phyloP scores from a whole-genome alignment of 164 flowering plant species.

The Magnolia changhungtana region DNA sequence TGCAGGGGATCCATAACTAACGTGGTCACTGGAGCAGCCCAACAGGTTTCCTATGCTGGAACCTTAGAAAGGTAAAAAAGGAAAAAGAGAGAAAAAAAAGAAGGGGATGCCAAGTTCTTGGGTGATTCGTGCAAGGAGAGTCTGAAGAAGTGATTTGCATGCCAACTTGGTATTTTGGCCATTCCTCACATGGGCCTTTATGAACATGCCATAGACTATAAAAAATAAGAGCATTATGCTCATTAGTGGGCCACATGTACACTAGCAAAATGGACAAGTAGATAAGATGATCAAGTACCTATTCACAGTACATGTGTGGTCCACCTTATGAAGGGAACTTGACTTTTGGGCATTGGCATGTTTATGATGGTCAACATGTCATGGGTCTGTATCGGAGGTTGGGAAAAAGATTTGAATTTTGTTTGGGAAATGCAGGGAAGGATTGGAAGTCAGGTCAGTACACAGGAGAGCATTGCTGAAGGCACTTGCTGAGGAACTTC shows the following conservation, averaged over 20 bases:
- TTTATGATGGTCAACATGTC: background rate
- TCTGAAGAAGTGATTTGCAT: no score
- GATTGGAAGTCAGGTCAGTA: constrained; percentile 17
- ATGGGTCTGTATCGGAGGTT: background rate
- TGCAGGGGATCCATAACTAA: constrained; percentile 13
- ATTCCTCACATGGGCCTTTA: no score
- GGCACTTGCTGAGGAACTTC: constrained; percentile 40
- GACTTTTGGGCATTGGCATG: background rate
- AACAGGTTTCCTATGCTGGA: background rate
- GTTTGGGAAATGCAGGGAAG: background rate
- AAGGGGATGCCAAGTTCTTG: no score
- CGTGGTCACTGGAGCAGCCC: constrained; percentile 4
- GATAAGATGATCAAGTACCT: no score
- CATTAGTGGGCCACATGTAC: no score
- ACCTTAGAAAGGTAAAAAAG: background rate
- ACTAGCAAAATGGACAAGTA: no score
- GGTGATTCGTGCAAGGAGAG: background rate
- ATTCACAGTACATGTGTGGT: no score
- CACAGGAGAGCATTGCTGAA: constrained; percentile 30
- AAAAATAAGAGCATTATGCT: no score
- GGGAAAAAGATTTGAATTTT: background rate
- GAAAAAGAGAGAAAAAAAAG: background rate
- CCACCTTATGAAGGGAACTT: no score
- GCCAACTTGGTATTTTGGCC: background rate
- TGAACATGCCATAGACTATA: no score